Percentiles rank a stretch among this genome's conserved stretches.
phyloP scores from a whole-genome alignment of 495 filamentous ascomycete genomes.

The Pyrenopolyporus hunteri region DNA sequence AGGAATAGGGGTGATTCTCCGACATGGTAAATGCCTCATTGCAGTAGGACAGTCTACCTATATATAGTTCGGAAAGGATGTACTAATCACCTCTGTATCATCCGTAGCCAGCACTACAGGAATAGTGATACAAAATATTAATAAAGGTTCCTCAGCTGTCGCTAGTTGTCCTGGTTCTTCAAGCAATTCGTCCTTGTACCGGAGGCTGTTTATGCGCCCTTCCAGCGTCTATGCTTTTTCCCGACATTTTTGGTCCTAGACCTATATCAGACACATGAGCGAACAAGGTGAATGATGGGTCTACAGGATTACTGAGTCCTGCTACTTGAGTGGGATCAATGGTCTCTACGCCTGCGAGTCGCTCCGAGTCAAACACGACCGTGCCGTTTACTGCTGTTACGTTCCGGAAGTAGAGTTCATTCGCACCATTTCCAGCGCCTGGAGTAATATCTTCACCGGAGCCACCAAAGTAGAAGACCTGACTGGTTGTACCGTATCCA shows the following conservation, averaged over 20 bases:
- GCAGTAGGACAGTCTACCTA: too few relatives aligned
- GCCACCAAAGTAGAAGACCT: conserved; percentile 59
- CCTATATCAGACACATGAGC: conserved; percentile 8
- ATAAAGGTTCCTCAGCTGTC: too few relatives aligned
- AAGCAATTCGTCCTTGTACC: conserved; percentile 3
- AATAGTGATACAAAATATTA: too few relatives aligned
- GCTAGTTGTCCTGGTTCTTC: not conserved
- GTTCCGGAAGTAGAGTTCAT: conserved; percentile 43
- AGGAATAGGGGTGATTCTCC: too few relatives aligned
- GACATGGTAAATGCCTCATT: too few relatives aligned
- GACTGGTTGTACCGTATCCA: conserved; percentile 60
- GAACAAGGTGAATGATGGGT: conserved; percentile 6
- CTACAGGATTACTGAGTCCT: not conserved
- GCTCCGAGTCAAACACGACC: conserved; percentile 42
- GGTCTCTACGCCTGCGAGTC: conserved; percentile 21
- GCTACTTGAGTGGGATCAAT: not conserved
- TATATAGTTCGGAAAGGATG: too few relatives aligned
- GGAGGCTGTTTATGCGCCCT: not conserved
- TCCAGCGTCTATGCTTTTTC: not conserved
- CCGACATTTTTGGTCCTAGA: not conserved
- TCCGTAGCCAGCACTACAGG: too few relatives aligned
- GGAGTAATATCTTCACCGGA: conserved; percentile 13
- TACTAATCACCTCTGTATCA: too few relatives aligned
- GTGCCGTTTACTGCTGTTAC: conserved; percentile 40
- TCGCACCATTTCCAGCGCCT: conserved; percentile 6